Evolutionary conservation across 257 asterid genomes (phyloP).

Genomic region (Cordia subcordata): DNA sequence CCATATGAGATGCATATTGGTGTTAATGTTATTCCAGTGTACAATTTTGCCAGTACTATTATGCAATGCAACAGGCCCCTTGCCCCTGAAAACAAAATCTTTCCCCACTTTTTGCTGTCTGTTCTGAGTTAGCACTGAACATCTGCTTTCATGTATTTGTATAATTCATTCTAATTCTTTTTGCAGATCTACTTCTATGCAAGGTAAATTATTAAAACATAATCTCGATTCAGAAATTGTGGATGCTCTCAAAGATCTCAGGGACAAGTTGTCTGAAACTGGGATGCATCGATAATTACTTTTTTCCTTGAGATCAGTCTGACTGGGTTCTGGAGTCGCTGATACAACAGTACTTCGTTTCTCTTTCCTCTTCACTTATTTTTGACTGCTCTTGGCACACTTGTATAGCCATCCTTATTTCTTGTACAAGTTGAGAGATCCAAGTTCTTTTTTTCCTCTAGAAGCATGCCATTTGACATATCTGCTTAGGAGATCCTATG

Average conservation of each 20-base stretch:
- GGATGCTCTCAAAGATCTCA: conserved; percentile 87
- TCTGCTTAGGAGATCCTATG: no score
- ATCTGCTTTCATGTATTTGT: neutral
- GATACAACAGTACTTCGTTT: neutral
- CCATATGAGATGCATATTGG: no score
- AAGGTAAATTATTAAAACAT: conserved; percentile 89
- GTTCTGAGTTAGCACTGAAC: neutral
- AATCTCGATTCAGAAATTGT: conserved; percentile 86
- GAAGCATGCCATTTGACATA: no score
- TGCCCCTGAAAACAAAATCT: no score
- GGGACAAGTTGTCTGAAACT: conserved; percentile 59
- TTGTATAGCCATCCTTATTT: no score
- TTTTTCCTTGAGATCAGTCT: neutral
- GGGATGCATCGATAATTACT: conserved; percentile 21
- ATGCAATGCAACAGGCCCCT: no score
- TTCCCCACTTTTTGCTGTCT: no score
- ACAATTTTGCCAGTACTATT: no score
- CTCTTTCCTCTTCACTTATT: neutral
- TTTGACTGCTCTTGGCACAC: neutral
- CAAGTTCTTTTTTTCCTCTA: no score
- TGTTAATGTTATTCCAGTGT: no score
- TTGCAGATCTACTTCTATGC: conserved; percentile 81
- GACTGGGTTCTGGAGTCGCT: no score
- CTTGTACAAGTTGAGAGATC: no score
- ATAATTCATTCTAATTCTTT: neutral